These are phyloP conservation scores for Leishmania martiniquensis DNA, from an alignment of 208 protist species.

Conservation along the genomic window DNA sequence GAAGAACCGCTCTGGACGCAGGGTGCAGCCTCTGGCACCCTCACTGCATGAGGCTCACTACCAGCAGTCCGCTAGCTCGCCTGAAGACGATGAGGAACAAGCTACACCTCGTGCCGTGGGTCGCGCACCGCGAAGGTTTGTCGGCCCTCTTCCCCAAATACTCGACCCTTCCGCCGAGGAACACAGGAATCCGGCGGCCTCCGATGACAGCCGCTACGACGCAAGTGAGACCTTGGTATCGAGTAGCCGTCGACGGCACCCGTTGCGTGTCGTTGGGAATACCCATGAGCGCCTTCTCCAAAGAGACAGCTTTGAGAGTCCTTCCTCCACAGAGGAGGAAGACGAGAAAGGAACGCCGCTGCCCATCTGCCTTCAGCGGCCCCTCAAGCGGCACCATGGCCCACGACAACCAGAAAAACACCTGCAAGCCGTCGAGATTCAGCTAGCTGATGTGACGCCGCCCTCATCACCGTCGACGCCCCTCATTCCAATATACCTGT, in stretches of 20 bases:
- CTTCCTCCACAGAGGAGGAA: constrained; percentile 4
- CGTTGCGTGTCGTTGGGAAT: neutral
- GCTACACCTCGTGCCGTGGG: neutral
- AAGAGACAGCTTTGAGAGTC: neutral
- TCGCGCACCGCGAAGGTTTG: neutral
- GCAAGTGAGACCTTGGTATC: neutral
- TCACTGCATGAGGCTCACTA: neutral
- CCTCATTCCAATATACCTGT: neutral
- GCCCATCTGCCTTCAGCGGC: neutral
- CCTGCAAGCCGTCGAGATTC: neutral
- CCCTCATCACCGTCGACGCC: neutral
- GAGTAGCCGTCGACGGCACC: neutral
- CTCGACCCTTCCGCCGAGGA: constrained; percentile 11
- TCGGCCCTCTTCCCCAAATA: neutral
- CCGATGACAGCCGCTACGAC: constrained; percentile 5
- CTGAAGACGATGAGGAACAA: constrained; percentile 7
- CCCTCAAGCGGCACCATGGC: neutral
- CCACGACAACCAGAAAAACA: neutral
- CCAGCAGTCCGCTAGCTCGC: neutral
- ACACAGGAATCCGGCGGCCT: neutral
- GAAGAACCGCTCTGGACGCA: neutral
- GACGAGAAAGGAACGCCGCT: neutral
- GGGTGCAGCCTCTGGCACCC: neutral
- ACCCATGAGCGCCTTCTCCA: neutral
- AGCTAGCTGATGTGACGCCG: neutral